Evolutionary conservation across 768 basidiomycete species (phyloP), one percentile per base, ranked within the genome.

Genomic region (Podaxis mareebaensis): DNA sequence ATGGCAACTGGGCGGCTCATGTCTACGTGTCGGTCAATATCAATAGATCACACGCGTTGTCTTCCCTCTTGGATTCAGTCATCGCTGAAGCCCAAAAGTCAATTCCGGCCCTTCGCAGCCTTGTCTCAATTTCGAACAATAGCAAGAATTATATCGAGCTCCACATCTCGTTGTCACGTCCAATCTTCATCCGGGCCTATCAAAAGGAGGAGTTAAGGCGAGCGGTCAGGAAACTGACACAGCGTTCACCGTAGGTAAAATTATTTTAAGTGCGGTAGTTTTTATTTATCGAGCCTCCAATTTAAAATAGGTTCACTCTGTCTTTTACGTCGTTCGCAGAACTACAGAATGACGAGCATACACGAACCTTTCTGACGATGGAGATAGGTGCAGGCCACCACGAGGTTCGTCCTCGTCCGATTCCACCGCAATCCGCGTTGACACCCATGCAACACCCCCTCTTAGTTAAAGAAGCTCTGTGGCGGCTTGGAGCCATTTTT

Each of bases 141-240:
- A 65, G 42, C 65, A 54, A 69, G 67, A 67, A 69, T 52, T 69
- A 68, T 36, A 63, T 63, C 17, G 86, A 90, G 66, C 79, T 97
- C 38, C 96, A 97, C 68, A 78, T 99, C 46, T 96, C 95, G 1
- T 78, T 99, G 12, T 90, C 94, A 0, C 84, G 92, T 3, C 93
- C 95, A 10, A 81, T 91, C 30, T 94, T 85, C 70, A 76, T 97
- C 33, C 86, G 91, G 20, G 82, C 88, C 2, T 87, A 95, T 71
- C 95, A 97, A 73, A 79, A 87, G 62, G 87, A 92, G 38, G 88
- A 87, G 3, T 76, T 96, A 42, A 89, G 86, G 66, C 78, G 77
- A 33, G 84, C 85, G 0, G 81, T 95, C 28, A 86, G 80, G 67
- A 70, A 71, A 13, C 70, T 85, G 8, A 86, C 87, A 63, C 81